phyloP scores from a whole-genome alignment of 1,284 basidiomycete genomes.

The Farysia itapuensis region DNA sequence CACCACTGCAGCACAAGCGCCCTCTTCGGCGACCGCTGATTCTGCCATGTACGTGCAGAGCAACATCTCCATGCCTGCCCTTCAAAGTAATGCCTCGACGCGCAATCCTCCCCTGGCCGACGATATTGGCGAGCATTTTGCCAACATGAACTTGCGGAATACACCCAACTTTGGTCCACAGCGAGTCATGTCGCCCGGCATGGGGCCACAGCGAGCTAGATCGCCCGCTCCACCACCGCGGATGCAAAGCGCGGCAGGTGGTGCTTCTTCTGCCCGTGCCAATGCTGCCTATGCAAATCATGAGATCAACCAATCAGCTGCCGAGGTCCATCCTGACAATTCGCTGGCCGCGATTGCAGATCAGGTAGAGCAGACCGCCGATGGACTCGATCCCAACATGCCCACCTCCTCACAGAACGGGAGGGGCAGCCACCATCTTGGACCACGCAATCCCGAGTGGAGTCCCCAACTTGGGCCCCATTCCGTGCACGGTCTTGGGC shows the following conservation, averaged over 20 bases:
- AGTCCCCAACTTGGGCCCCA: conserved; percentile 4
- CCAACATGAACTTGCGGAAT: conserved; percentile 41
- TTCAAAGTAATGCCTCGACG: conserved; percentile 14
- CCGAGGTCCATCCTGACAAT: conserved; percentile 46
- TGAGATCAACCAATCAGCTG: conserved; percentile 48
- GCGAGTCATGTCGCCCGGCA: conserved; percentile 12
- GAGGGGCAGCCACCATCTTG: conserved; percentile 6
- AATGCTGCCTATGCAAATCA: conserved; percentile 49
- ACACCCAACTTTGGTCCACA: conserved; percentile 38
- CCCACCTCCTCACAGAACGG: conserved; percentile 5
- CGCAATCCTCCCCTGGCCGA: conserved; percentile 40
- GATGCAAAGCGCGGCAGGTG: conserved; percentile 4
- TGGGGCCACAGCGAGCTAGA: background rate
- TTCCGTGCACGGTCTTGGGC: background rate
- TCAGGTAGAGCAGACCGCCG: conserved; percentile 44
- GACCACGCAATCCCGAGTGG: conserved; percentile 7
- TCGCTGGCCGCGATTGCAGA: conserved; percentile 47
- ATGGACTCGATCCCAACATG: conserved; percentile 27
- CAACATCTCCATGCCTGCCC: conserved; percentile 49
- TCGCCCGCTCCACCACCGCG: background rate
- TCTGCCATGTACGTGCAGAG: conserved; percentile 44
- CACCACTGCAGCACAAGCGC: conserved; percentile 4
- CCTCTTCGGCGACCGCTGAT: conserved; percentile 9
- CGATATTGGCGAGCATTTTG: conserved; percentile 42
- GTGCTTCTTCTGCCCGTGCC: conserved; percentile 25